Percentiles rank a stretch among this genome's conserved stretches.
These are phyloP conservation scores for Paraphoma sp. DNA, from an alignment of 2,329 filamentous ascomycete genomes.

Conservation along the genomic window DNA sequence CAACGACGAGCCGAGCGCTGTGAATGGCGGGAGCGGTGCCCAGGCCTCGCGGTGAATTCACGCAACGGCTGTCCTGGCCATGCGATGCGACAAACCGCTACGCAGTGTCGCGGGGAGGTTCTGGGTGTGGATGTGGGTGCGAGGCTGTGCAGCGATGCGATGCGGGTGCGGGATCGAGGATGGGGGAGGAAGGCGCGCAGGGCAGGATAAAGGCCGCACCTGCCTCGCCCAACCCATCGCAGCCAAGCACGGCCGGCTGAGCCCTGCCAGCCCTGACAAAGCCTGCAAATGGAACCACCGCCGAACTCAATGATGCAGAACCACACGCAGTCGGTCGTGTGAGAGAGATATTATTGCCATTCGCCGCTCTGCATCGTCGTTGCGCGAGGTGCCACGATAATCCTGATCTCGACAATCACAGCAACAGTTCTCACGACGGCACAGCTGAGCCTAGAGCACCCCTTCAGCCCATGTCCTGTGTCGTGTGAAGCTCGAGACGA, in stretches of 20 bases:
- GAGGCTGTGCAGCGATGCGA: conserved; percentile 3
- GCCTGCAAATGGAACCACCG: background rate
- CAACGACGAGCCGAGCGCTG: conserved; percentile 12
- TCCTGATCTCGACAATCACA: no score
- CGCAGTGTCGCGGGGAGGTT: conserved; percentile 14
- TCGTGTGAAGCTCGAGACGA: background rate
- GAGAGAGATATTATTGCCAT: no score
- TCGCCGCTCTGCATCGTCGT: no score
- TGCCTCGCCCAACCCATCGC: background rate
- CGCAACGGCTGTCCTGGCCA: conserved; percentile 25
- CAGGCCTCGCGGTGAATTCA: conserved; percentile 17
- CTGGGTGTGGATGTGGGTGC: background rate
- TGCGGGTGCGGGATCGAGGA: background rate
- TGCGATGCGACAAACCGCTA: conserved; percentile 23
- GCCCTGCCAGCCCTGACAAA: background rate
- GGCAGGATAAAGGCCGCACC: conserved; percentile 11
- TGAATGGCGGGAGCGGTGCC: conserved; percentile 19
- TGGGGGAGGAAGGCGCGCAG: conserved; percentile 5
- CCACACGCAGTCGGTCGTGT: background rate
- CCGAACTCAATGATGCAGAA: background rate
- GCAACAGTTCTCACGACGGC: background rate
- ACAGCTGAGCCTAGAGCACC: background rate
- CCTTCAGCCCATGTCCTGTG: background rate
- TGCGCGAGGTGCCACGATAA: no score
- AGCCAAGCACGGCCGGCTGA: background rate